phyloP scores from a whole-genome alignment of 140 eudicot species.

The Ambrosia hybrid region DNA sequence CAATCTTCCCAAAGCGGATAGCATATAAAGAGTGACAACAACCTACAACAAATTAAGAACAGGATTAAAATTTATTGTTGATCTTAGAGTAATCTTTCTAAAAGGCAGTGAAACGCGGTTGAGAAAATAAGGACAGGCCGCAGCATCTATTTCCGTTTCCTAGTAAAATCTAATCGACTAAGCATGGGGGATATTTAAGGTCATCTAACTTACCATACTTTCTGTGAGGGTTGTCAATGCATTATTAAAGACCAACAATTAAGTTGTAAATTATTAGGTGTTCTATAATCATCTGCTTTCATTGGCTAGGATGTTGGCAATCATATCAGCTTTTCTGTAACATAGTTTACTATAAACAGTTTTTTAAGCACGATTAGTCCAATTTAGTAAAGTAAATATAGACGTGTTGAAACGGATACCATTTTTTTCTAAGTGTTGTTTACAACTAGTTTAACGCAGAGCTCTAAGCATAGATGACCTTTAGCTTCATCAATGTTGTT shows the following conservation, averaged over 20 bases:
- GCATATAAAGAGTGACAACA: slow-evolving; percentile 64
- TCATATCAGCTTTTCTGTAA: slow-evolving; percentile 7
- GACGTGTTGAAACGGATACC: neutral
- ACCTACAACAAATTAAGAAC: slow-evolving; percentile 46
- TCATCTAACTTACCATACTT: no score
- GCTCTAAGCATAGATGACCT: neutral
- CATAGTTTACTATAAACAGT: neutral
- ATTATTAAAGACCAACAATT: neutral
- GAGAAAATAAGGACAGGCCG: neutral
- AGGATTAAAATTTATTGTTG: neutral
- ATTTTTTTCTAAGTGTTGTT: neutral
- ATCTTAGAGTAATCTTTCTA: slow-evolving; percentile 4
- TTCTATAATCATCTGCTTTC: slow-evolving; percentile 10
- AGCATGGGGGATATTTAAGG: no score
- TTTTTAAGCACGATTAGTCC: slow-evolving; percentile 3
- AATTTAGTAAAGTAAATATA: slow-evolving; percentile 1
- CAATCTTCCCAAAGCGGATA: slow-evolving; percentile 82
- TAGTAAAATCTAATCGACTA: no score
- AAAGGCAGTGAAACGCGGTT: neutral
- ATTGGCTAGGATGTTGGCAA: slow-evolving; percentile 8
- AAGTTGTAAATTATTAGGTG: neutral
- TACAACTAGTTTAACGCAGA: neutral
- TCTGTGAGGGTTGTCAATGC: neutral
- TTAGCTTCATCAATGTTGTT: slow-evolving; percentile 14
- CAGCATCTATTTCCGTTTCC: slow-evolving; percentile 1